phyloP scores from a whole-genome alignment of 2,329 filamentous ascomycete genomes.

The Neofusicoccum sp. region DNA sequence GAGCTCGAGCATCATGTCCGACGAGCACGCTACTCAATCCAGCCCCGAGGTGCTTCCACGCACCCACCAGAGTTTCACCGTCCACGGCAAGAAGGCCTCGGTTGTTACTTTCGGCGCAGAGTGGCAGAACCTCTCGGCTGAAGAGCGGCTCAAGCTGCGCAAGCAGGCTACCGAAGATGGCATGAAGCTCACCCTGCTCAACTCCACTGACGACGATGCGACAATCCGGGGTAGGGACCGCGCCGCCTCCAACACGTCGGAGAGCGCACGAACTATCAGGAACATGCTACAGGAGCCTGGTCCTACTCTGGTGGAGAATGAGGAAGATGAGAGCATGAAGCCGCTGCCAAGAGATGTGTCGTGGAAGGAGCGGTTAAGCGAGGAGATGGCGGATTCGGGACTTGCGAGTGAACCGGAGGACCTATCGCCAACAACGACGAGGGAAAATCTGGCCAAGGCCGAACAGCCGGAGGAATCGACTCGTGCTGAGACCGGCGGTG shows the following conservation, averaged over 20 bases:
- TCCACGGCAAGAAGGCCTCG: conserved; percentile 97
- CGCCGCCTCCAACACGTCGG: conserved; percentile 9
- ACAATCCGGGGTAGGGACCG: conserved; percentile 4
- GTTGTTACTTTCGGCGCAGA: conserved; percentile 97
- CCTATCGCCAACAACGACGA: conserved; percentile 12
- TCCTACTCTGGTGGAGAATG: conserved; percentile 14
- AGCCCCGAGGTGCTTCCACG: conserved; percentile 70
- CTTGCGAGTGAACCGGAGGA: conserved; percentile 15
- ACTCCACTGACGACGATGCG: conserved; percentile 1
- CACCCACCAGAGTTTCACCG: conserved; percentile 85
- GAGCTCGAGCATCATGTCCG: conserved; percentile 56
- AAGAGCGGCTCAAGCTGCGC: conserved; percentile 42
- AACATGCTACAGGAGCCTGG: neutral
- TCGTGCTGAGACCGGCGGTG: neutral
- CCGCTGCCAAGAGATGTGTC: neutral
- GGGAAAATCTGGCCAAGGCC: neutral
- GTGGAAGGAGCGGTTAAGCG: conserved; percentile 11
- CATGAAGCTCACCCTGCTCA: neutral
- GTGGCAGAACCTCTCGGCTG: conserved; percentile 63
- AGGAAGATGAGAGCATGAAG: conserved; percentile 10
- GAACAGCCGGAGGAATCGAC: neutral
- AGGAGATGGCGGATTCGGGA: conserved; percentile 19
- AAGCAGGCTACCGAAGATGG: conserved; percentile 23
- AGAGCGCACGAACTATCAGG: conserved; percentile 8
- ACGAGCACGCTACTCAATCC: conserved; percentile 40